Evolutionary conservation across 1,139 yeast species (phyloP), one percentile per base, ranked within the genome.

Genomic region (Kodamaea suecica): DNA sequence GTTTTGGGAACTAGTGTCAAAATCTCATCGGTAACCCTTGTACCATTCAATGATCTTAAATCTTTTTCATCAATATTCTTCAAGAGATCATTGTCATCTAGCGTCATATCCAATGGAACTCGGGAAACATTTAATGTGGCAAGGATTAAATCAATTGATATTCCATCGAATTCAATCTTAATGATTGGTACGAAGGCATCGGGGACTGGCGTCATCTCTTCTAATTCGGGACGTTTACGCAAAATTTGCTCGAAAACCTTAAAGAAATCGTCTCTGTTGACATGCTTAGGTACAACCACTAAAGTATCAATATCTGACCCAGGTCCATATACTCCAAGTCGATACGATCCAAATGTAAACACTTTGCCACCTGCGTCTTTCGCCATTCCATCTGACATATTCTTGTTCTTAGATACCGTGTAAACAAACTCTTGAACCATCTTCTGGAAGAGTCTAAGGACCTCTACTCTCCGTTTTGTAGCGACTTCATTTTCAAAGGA

Each of bases 381-480:
- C 0, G 98, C 96, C 96, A 92, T 88, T 4, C 97, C 96, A 42
- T 92, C 97, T 21, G 92, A 79, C 97, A 92, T 88, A 53, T 92
- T 88, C 53, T 84, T 86, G 40, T 71, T 77, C 43, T 75, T 70
- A 2, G 95, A 84, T 7, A 88, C 97, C 7, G 64, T 74, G 50
- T 78, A 84, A 1, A 92, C 98, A 60, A 92, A 90, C 44, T 84
- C 86, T 48, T 81, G 76, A 0, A 84, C 76, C 52, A 92, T 54
- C 44, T 76, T 73, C 55, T 92, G 97, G 39, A 92, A 58, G 4
- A 73, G 63, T 29, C 73, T 69, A 24, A 94, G 69, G 11, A 86
- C 94, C 45, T 83, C 80, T 1, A 79, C 84, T 50, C 98, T 72
- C 52, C 80, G 84, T 47, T 70, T 77, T 1, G 96, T 85, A 35